A percentile compares a stretch with the other conserved stretches of the same genome.
phyloP scores from a whole-genome alignment of 176 grass and related monocot species.

The Zoysia japonica region DNA sequence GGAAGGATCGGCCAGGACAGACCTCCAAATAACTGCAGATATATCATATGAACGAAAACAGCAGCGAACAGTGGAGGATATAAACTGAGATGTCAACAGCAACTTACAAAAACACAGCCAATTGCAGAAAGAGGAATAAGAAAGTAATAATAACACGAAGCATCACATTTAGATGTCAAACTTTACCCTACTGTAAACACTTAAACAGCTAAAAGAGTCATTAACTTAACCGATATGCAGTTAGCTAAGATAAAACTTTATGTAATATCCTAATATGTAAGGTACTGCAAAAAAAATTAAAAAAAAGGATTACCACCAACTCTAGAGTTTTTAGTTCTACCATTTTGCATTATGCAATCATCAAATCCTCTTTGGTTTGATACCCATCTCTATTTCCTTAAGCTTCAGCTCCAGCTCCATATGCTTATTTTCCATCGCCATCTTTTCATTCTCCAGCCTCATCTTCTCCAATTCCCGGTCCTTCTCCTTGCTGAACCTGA shows the following conservation, averaged over 20 bases:
- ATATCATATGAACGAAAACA: background rate
- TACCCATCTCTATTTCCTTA: constrained; percentile 63
- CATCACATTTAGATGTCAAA: constrained; percentile 36
- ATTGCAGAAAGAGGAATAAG: background rate
- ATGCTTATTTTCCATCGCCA: constrained; percentile 76
- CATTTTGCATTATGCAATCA: constrained; percentile 26
- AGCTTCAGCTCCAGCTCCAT: constrained; percentile 70
- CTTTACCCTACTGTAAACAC: constrained; percentile 9
- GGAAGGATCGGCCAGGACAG: background rate
- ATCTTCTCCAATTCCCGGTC: constrained; percentile 72
- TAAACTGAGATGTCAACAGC: background rate
- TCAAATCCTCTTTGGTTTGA: constrained; percentile 50
- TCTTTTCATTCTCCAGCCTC: constrained; percentile 74
- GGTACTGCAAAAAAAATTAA: constrained; percentile 26
- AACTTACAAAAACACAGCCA: constrained; percentile 17
- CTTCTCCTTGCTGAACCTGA: constrained; percentile 62
- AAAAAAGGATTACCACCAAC: constrained; percentile 42
- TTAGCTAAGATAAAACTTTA: constrained; percentile 40
- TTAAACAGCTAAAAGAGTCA: constrained; percentile 28
- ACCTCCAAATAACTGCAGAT: background rate
- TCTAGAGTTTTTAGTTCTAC: constrained; percentile 39
- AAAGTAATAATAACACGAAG: constrained; percentile 17
- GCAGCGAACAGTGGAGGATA: constrained; percentile 13
- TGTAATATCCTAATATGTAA: constrained; percentile 38
- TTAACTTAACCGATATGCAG: constrained; percentile 22